These are phyloP conservation scores for Hymenoscyphus fraxineus DNA, from an alignment of 2,329 filamentous ascomycete genomes.

Conservation along the genomic window DNA sequence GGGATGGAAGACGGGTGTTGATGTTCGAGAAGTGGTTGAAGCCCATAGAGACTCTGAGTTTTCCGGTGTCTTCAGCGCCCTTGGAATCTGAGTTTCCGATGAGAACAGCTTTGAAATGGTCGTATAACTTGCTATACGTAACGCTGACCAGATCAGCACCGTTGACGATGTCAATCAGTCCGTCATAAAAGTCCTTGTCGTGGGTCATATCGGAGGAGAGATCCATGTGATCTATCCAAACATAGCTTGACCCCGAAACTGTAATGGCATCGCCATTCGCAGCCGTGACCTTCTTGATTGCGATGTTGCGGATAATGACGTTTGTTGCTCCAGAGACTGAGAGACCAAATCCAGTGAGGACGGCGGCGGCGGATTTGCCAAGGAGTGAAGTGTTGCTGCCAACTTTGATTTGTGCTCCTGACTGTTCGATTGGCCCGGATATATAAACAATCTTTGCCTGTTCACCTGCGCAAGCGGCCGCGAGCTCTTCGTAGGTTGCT, in stretches of 20 bases:
- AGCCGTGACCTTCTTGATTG: constrained; percentile 54
- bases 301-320: constrained; percentile 61
- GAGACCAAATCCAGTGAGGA: constrained; percentile 21
- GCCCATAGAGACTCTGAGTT: constrained; percentile 60
- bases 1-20: constrained; percentile 58
- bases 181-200: constrained; percentile 69
- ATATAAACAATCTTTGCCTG: constrained; percentile 45
- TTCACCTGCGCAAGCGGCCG: constrained; percentile 45
- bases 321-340: constrained; percentile 49
- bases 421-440: constrained; percentile 41
- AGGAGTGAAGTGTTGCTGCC: constrained; percentile 50
- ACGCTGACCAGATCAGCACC: constrained; percentile 58
- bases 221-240: constrained; percentile 62
- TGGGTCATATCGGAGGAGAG: constrained; percentile 43
- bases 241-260: constrained; percentile 53
- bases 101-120: constrained; percentile 59
- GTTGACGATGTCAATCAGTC: constrained; percentile 61
- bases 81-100: constrained; percentile 59
- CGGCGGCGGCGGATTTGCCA: constrained; percentile 38
- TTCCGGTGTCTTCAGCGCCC: constrained; percentile 53
- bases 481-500: constrained; percentile 46
- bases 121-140: constrained; percentile 48
- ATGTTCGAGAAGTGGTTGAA: constrained; percentile 65
- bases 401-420: constrained; percentile 42
- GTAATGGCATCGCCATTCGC: constrained; percentile 56